Evolutionary conservation across 1,284 basidiomycete genomes (phyloP).

Genomic region (Trametes polyzona): DNA sequence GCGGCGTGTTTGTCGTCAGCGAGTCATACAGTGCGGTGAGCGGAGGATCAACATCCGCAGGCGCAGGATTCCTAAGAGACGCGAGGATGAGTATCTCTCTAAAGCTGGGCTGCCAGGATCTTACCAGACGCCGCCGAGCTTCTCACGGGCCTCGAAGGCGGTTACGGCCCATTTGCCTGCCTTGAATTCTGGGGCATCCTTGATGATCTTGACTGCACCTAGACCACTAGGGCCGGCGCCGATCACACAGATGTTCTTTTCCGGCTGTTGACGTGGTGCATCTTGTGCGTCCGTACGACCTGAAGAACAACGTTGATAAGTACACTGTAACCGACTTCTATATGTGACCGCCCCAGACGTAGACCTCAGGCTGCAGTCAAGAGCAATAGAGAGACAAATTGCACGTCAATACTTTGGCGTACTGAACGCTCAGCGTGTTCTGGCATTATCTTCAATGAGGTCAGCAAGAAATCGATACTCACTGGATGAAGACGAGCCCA

Average conservation of each 20-base stretch:
- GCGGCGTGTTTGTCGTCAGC: conserved; percentile 75
- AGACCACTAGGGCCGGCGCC: conserved; percentile 73
- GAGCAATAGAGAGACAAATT: background rate
- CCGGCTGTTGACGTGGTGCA: background rate
- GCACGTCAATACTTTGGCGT: too few species aligned
- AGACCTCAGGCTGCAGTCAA: background rate
- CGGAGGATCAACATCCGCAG: conserved; percentile 55
- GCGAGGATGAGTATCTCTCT: background rate
- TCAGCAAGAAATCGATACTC: background rate
- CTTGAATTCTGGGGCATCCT: conserved; percentile 59
- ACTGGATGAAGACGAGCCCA: conserved; percentile 18
- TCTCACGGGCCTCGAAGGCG: conserved; percentile 64
- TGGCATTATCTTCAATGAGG: background rate
- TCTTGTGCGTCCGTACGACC: background rate
- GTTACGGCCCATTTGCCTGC: conserved; percentile 58
- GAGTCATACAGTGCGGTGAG: conserved; percentile 75
- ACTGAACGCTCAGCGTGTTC: background rate
- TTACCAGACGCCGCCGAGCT: conserved; percentile 76
- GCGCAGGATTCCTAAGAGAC: conserved; percentile 55
- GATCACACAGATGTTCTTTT: conserved; percentile 60
- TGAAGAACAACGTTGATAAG: background rate
- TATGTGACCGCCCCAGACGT: background rate
- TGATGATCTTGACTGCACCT: conserved; percentile 63
- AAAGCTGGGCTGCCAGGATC: conserved; percentile 17
- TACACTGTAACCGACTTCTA: background rate